Percentiles rank a stretch among this genome's conserved stretches.
Conservation (phyloP, 2,329 filamentous ascomycete species). For the Pseudogymnoascus sp. region DNA sequence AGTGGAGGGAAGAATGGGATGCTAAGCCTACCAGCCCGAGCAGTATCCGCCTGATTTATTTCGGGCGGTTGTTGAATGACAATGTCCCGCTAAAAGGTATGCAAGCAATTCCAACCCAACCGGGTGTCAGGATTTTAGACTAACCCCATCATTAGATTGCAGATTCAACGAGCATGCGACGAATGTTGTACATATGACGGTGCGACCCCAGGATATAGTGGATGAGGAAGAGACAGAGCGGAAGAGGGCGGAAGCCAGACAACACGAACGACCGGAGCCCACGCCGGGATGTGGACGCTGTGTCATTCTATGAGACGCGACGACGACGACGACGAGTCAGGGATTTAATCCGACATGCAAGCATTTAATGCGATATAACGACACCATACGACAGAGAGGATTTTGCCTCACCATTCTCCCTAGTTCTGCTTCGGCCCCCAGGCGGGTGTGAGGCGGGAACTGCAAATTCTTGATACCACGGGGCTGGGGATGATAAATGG, state of each 20-base stretch:
- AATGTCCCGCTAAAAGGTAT: slow-evolving; percentile 78
- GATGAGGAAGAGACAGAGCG: slow-evolving; percentile 54
- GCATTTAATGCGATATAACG: slow-evolving; percentile 9
- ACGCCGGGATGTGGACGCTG: slow-evolving; percentile 52
- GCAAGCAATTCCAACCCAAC: slow-evolving; percentile 24
- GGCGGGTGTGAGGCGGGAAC: not conserved
- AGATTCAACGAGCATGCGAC: slow-evolving; percentile 66
- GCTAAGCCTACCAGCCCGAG: slow-evolving; percentile 76
- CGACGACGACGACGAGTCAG: not conserved
- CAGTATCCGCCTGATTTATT: slow-evolving; percentile 84
- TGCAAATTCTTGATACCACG: not conserved
- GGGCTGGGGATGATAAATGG: slow-evolving; percentile 2
- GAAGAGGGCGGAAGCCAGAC: slow-evolving; percentile 24
- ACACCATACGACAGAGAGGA: slow-evolving; percentile 5
- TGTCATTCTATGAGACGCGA: slow-evolving; percentile 47
- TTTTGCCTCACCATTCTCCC: not conserved
- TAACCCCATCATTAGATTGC: slow-evolving; percentile 51
- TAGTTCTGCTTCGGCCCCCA: not conserved
- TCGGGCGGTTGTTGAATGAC: slow-evolving; percentile 84
- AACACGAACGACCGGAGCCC: slow-evolving; percentile 47
- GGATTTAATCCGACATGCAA: slow-evolving; percentile 1
- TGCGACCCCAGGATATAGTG: slow-evolving; percentile 75
- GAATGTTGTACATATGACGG: slow-evolving; percentile 92
- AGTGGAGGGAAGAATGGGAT: slow-evolving; percentile 93
- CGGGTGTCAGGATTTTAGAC: not conserved